Evolutionary conservation across 2,329 filamentous ascomycete genomes (phyloP).

Genomic region (Paracoccidioides brasiliensis): DNA sequence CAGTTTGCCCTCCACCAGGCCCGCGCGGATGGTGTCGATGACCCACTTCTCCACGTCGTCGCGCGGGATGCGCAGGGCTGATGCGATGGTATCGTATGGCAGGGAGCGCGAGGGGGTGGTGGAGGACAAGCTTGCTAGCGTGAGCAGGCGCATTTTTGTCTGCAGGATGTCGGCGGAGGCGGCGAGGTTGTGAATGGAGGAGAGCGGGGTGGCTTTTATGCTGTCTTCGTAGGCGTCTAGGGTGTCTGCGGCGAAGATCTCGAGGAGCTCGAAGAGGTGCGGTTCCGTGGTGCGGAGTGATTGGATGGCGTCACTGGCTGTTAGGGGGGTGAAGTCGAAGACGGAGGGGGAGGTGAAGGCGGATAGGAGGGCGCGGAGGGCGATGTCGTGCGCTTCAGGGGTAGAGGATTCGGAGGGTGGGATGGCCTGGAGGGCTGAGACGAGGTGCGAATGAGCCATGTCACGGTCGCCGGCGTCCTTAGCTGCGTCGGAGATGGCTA

Average conservation of each 20-base stretch:
- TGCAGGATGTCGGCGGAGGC: constrained; percentile 63
- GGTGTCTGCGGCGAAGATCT: constrained; percentile 88
- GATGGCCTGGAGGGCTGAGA: constrained; percentile 66
- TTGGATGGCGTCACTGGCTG: constrained; percentile 63
- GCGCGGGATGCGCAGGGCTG: constrained; percentile 66
- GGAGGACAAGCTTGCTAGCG: constrained; percentile 78
- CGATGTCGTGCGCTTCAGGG: constrained; percentile 44
- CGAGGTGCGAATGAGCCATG: constrained; percentile 60
- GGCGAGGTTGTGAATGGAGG: constrained; percentile 68
- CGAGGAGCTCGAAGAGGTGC: constrained; percentile 78
- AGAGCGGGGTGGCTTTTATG: constrained; percentile 46
- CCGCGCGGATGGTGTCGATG: constrained; percentile 92
- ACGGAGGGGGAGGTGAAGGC: constrained; percentile 54
- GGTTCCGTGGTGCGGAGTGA: constrained; percentile 74
- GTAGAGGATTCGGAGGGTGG: constrained; percentile 44
- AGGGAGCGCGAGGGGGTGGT: constrained; percentile 74
- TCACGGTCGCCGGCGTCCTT: constrained; percentile 63
- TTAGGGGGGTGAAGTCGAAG: constrained; percentile 62
- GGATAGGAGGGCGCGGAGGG: constrained; percentile 51
- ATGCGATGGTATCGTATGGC: constrained; percentile 72
- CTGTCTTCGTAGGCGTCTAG: constrained; percentile 95
- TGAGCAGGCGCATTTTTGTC: constrained; percentile 93
- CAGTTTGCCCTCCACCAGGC: constrained; percentile 90
- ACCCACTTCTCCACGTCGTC: constrained; percentile 96
- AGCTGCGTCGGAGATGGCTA: constrained; percentile 70